Evolutionary conservation across 441 rosid species (phyloP).

Genomic region (Pelargonium cotyledonis): DNA sequence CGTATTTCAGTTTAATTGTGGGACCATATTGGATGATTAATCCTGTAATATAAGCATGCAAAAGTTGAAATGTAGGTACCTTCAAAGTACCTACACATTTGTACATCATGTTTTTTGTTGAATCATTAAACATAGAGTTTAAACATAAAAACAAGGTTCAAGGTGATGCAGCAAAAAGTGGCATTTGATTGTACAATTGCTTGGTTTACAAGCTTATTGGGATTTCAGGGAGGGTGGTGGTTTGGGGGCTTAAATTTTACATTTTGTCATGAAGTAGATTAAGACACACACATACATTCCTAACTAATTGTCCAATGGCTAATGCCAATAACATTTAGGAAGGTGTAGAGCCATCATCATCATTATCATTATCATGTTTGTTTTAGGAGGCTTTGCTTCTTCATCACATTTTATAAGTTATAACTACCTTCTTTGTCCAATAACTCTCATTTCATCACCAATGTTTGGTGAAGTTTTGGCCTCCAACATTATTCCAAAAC

Average conservation of each 20-base stretch:
- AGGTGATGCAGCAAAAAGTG: constrained; percentile 5
- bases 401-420: constrained; percentile 27
- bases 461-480: constrained; percentile 29
- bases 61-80: background rate
- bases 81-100: background rate
- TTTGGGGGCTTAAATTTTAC: constrained; percentile 15
- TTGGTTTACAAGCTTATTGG: constrained; percentile 32
- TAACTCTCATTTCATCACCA: constrained; percentile 14
- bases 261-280: constrained; percentile 22
- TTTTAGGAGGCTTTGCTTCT: constrained; percentile 33
- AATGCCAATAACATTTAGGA: background rate
- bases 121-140: background rate
- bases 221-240: constrained; percentile 3
- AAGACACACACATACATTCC: constrained; percentile 14
- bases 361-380: constrained; percentile 24
- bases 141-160: constrained; percentile 15
- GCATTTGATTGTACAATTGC: constrained; percentile 31
- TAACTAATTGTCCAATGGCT: no score
- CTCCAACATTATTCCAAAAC: constrained; percentile 5
- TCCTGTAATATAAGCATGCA: background rate
- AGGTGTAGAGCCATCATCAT: background rate
- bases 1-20: background rate
- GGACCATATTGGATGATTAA: background rate
- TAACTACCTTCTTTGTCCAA: constrained; percentile 29
- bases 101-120: background rate